Conservation (phyloP, 768 basidiomycete genomes). For the Serendipita indica region DNA sequence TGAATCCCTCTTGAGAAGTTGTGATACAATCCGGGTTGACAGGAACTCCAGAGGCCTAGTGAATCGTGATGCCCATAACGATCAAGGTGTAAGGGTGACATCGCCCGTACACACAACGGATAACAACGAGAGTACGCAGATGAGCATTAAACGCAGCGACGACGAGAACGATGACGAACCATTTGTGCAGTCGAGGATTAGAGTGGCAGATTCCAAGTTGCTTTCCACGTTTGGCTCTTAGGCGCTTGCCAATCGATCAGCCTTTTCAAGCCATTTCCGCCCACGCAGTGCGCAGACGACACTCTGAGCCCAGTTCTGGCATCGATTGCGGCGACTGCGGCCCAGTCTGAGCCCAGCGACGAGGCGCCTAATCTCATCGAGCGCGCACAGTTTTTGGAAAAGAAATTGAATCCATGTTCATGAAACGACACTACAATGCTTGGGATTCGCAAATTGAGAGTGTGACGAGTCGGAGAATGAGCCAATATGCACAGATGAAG, state of each 20-base stretch:
- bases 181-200: constrained; percentile 19
- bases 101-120: not conserved
- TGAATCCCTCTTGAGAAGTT: not conserved
- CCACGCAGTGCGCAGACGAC: not conserved
- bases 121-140: not conserved
- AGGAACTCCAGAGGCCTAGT: not conserved
- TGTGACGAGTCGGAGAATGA: too few species aligned
- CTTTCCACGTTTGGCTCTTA: not conserved
- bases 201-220: not conserved
- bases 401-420: too few species aligned
- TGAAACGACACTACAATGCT: too few species aligned
- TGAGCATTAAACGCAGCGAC: constrained; percentile 20
- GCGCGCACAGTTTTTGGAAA: too few species aligned
- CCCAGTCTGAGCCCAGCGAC: too few species aligned
- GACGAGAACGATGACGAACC: constrained; percentile 15
- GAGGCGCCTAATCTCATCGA: too few species aligned
- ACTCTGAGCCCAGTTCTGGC: not conserved
- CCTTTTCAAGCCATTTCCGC: not conserved
- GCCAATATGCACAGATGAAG: constrained; percentile 6
- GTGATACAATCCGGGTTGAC: not conserved
- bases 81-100: not conserved
- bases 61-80: not conserved
- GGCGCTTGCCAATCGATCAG: not conserved
- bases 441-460: too few species aligned
- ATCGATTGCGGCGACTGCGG: not conserved